phyloP scores from a whole-genome alignment of 768 basidiomycete species.

The Serendipita sp. region DNA sequence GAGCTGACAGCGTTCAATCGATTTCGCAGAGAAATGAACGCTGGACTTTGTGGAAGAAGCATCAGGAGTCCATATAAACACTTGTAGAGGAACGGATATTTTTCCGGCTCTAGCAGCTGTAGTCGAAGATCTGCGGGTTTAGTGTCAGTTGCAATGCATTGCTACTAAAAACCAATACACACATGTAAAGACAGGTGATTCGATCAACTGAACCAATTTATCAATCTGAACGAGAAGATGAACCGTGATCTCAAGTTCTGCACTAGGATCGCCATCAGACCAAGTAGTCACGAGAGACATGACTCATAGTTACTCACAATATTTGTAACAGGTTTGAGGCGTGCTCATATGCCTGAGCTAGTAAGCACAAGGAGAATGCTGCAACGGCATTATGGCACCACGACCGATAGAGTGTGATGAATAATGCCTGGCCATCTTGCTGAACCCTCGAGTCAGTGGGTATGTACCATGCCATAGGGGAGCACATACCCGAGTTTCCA shows the following conservation, averaged over 20 bases:
- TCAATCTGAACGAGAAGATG: constrained; percentile 89
- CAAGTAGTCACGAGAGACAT: background rate
- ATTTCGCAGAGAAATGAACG: constrained; percentile 87
- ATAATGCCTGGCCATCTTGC: constrained; percentile 94
- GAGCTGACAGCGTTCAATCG: constrained; percentile 90
- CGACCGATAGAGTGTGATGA: constrained; percentile 84
- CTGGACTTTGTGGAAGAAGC: constrained; percentile 92
- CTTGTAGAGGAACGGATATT: constrained; percentile 92
- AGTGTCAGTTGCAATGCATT: background rate
- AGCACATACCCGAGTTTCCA: constrained; percentile 69
- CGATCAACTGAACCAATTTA: constrained; percentile 93
- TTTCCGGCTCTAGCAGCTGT: constrained; percentile 91
- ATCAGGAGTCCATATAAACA: constrained; percentile 94
- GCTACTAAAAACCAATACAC: constrained; percentile 16
- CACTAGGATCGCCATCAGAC: constrained; percentile 31
- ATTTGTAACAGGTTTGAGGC: constrained; percentile 91
- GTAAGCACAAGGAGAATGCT: constrained; percentile 85
- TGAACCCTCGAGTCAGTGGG: constrained; percentile 16
- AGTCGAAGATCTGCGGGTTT: constrained; percentile 55
- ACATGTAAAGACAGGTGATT: constrained; percentile 98
- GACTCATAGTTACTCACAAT: constrained; percentile 40
- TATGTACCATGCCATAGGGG: background rate
- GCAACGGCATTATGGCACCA: constrained; percentile 99
- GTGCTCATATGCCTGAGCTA: constrained; percentile 98
- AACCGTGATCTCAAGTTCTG: constrained; percentile 93